Conservation (phyloP, 441 rosid genomes). For the Corymbia calophylla region DNA sequence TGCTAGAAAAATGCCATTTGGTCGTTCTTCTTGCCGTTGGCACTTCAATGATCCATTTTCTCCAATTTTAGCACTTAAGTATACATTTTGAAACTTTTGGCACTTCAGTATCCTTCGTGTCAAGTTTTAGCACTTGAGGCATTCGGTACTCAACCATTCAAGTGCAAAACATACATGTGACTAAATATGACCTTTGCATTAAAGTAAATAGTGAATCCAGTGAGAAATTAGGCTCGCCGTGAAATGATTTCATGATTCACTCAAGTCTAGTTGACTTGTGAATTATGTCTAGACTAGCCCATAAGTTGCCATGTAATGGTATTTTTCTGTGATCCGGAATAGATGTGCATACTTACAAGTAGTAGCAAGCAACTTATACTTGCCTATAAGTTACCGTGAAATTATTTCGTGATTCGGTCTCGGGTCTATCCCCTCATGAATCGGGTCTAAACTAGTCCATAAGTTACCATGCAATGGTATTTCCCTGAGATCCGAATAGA, state of each 20-base stretch:
- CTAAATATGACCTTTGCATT: neutral
- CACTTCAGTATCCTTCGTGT: too few species aligned
- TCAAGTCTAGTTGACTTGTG: neutral
- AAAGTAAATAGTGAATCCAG: neutral
- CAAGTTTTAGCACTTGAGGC: too few species aligned
- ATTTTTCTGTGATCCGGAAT: rapidly evolving
- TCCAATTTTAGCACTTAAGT: too few species aligned
- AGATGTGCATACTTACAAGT: neutral
- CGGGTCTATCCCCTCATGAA: neutral
- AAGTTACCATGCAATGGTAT: rapidly evolving
- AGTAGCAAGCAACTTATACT: neutral
- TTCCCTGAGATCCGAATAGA: rapidly evolving
- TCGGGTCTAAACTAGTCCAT: rapidly evolving
- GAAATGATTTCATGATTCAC: neutral
- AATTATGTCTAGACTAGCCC: rapidly evolving
- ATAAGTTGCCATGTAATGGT: rapidly evolving
- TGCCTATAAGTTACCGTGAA: neutral
- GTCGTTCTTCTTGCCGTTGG: too few species aligned
- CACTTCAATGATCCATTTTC: too few species aligned
- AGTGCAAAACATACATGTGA: neutral
- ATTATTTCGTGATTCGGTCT: neutral
- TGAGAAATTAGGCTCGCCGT: rapidly evolving
- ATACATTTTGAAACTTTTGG: too few species aligned
- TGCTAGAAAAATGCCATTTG: too few species aligned
- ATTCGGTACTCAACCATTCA: too few species aligned